These are phyloP conservation scores for Cystofilobasidium capitatum DNA, from an alignment of 768 basidiomycete genomes.

Conservation along the genomic window DNA sequence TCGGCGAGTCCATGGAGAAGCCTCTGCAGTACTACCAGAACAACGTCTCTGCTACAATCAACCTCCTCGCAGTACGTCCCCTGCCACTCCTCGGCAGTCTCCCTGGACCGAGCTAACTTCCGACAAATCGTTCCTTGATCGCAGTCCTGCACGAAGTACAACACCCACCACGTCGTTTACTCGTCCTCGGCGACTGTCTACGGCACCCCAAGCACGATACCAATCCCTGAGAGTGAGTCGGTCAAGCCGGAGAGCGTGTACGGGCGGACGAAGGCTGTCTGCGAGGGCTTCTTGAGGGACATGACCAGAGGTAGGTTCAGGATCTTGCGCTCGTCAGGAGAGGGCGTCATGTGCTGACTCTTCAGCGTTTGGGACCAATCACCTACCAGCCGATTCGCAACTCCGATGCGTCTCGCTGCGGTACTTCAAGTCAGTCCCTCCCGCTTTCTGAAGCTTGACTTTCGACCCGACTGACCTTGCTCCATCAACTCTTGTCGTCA, in stretches of 20 bases:
- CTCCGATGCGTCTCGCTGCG: slow-evolving; percentile 63
- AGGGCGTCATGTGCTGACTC: not conserved
- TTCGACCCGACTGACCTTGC: not conserved
- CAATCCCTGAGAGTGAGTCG: slow-evolving; percentile 85
- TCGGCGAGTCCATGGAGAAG: slow-evolving; percentile 89
- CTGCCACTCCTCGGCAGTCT: not conserved
- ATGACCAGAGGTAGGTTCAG: slow-evolving; percentile 45
- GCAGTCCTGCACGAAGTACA: slow-evolving; percentile 74
- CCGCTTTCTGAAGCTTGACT: not conserved
- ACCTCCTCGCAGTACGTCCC: slow-evolving; percentile 50
- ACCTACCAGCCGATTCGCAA: slow-evolving; percentile 52
- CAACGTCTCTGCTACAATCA: slow-evolving; percentile 82
- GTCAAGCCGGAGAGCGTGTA: slow-evolving; percentile 85
- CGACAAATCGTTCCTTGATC: not conserved
- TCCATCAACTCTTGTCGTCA: not conserved
- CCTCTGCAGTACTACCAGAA: slow-evolving; percentile 88
- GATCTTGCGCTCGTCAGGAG: no score
- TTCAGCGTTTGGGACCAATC: not conserved
- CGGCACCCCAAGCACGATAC: slow-evolving; percentile 80
- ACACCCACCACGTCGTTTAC: slow-evolving; percentile 81
- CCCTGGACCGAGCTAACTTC: not conserved
- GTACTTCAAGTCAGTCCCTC: slow-evolving; percentile 71
- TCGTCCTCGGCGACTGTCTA: slow-evolving; percentile 98
- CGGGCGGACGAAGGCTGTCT: slow-evolving; percentile 92
- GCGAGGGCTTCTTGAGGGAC: slow-evolving; percentile 80